A percentile compares a stretch with the other conserved stretches of the same genome.
Evolutionary conservation across 768 basidiomycete species (phyloP).

Genomic region (Vararia minispora): DNA sequence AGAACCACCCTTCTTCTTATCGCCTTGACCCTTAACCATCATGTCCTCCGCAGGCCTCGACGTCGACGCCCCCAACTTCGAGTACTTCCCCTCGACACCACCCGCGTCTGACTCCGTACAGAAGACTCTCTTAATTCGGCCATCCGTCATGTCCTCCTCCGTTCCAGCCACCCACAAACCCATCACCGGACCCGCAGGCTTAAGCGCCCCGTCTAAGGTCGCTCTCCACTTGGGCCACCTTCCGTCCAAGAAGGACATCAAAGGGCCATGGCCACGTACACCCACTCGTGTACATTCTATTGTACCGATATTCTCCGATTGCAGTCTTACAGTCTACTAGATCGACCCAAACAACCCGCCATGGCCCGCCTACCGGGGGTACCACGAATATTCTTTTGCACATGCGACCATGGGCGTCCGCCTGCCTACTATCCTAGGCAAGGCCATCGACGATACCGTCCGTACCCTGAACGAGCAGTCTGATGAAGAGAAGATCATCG

Average conservation of each 20-base stretch:
- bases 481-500: slow-evolving; percentile 72
- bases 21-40: too few species aligned
- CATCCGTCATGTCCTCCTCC: slow-evolving; percentile 7
- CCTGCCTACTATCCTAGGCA: slow-evolving; percentile 89
- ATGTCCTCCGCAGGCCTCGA: slow-evolving; percentile 11
- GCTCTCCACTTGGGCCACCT: slow-evolving; percentile 67
- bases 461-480: slow-evolving; percentile 82
- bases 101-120: slow-evolving; percentile 16
- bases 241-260: slow-evolving; percentile 62
- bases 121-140: slow-evolving; percentile 1
- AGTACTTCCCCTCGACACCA: slow-evolving; percentile 26
- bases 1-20: too few species aligned
- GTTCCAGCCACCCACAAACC: slow-evolving; percentile 14
- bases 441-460: slow-evolving; percentile 87
- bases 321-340: slow-evolving; percentile 20
- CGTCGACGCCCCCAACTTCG: slow-evolving; percentile 13
- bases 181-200: slow-evolving; percentile 11
- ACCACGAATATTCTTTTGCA: slow-evolving; percentile 74
- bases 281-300: slow-evolving; percentile 49
- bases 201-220: slow-evolving; percentile 38
- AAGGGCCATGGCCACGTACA: slow-evolving; percentile 62
- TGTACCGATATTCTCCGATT: slow-evolving; percentile 2
- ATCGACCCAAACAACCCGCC: slow-evolving; percentile 80
- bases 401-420: slow-evolving; percentile 96
- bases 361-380: slow-evolving; percentile 72